Percentiles rank a stretch among this genome's conserved stretches.
phyloP scores from a whole-genome alignment of 371 early-diverging fungal species.

The Apophysomyces variabilis region DNA sequence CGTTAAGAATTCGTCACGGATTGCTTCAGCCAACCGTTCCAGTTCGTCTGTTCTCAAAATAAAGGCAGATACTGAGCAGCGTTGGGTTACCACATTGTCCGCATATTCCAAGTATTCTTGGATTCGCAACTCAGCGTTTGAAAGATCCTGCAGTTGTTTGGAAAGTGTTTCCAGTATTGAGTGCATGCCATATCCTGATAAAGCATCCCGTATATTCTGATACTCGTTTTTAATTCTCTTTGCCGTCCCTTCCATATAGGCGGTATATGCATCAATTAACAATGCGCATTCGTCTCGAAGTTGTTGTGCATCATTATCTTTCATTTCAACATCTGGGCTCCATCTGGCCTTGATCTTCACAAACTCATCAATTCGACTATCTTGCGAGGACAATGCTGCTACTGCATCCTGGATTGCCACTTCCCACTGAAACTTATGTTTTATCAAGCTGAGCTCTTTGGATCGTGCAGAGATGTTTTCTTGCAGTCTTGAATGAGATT shows the following conservation, averaged over 20 bases:
- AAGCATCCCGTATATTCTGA: conserved; percentile 9
- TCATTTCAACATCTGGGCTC: conserved; percentile 20
- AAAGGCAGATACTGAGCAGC: conserved; percentile 26
- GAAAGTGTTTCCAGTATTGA: conserved; percentile 31
- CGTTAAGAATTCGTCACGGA: conserved; percentile 34
- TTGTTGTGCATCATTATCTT: conserved; percentile 25
- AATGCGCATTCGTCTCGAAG: conserved; percentile 23
- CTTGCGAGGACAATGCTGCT: conserved; percentile 16
- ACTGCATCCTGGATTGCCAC: conserved; percentile 28
- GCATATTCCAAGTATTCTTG: conserved; percentile 25
- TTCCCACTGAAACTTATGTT: conserved; percentile 33
- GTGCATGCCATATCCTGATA: conserved; percentile 21
- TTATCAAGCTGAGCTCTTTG: conserved; percentile 35
- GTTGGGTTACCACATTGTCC: conserved; percentile 25
- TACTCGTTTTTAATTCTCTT: conserved; percentile 15
- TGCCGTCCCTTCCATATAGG: conserved; percentile 3
- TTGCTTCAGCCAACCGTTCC: conserved; percentile 35
- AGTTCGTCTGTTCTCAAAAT: conserved; percentile 23
- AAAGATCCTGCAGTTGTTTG: conserved; percentile 29
- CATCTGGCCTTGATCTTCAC: conserved; percentile 46
- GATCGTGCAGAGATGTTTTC: conserved; percentile 32
- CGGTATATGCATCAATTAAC: conserved; percentile 8
- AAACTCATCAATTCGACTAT: conserved; percentile 27
- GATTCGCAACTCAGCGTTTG: conserved; percentile 21
- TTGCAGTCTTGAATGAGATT: conserved; percentile 28